These are phyloP conservation scores for Cinnamomum chago DNA, from an alignment of 164 flowering plant species.

Conservation along the genomic window DNA sequence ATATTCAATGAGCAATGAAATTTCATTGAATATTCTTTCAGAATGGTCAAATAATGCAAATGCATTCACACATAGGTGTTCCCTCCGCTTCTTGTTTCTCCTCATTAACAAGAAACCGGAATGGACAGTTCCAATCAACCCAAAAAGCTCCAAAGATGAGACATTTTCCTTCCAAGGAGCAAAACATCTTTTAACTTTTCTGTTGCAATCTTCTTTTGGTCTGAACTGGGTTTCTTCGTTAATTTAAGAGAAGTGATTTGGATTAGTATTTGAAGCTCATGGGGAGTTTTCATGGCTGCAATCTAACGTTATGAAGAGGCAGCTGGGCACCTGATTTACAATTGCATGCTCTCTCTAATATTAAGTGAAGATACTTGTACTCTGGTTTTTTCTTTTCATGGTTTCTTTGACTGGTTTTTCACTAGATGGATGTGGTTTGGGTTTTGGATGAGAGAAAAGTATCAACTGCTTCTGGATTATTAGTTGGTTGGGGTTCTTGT, in stretches of 20 bases:
- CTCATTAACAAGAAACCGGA: too few species aligned
- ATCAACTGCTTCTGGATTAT: too few species aligned
- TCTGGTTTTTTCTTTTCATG: not conserved
- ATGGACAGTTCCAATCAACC: too few species aligned
- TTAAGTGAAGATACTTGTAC: too few species aligned
- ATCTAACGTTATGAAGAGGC: not conserved
- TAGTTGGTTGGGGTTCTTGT: too few species aligned
- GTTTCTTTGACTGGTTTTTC: not conserved
- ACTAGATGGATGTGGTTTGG: not conserved
- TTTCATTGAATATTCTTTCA: too few species aligned
- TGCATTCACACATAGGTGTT: too few species aligned
- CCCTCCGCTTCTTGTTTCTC: too few species aligned
- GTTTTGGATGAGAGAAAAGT: not conserved
- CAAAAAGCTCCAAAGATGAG: too few species aligned
- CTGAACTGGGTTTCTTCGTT: not conserved
- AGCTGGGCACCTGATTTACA: not conserved
- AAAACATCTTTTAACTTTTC: not conserved
- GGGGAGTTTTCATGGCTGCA: not conserved
- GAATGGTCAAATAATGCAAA: too few species aligned
- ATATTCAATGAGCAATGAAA: too few species aligned
- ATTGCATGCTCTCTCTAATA: not conserved
- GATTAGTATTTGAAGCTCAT: not conserved
- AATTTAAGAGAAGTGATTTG: not conserved
- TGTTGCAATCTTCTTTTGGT: not conserved
- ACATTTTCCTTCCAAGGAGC: too few species aligned